Evolutionary conservation across 441 rosid genomes (phyloP), one percentile per base, ranked within the genome.

Genomic region (Raphanus hybrid): DNA sequence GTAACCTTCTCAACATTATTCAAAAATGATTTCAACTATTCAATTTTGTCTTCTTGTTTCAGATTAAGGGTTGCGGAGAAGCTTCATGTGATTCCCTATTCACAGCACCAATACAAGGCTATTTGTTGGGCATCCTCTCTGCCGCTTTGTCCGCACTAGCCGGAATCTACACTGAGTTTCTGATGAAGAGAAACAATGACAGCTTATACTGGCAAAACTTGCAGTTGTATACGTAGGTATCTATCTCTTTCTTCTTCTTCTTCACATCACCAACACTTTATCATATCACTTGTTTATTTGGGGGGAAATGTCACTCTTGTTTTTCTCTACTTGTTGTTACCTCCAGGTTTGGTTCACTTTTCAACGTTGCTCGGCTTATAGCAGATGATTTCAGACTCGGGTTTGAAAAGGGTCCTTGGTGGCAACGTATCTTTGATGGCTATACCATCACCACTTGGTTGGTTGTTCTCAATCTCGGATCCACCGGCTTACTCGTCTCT

Each of bases 381-480:
- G 69, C 88, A 73, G 98, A 95, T 95, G 98, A 95, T 85, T 90
- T 92, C 67, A 79, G 87, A 81, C 83, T 88, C 73, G 92, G 92
- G 29, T 92, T 88, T 87, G 93, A 92, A 87, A 89, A 90, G 50
- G 99, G 98, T 67, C 86, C 88, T n/a, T 91, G 93, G 95, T 90
- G 97, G 99, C 95, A 90, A 78, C 91, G 91, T 61, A 87, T 93
- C 74, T 85, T 88, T 66, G 84, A 87, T 80, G 98, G 97, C 58
- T 91, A 93, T 78, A 89, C 82, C 74, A 75, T 87, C 39, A 91
- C 88, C 14, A 93, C 98, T 71, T 91, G 91, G 96, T 48, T 91
- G 91, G 99, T 93, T 69, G 92, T 93, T 81, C 83, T 95, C 70
- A 95, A 93, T 83, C 92, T 93, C 14, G 93, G 92, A 43, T 90